Evolutionary conservation across 108 stramenopile species (phyloP), one percentile per base, ranked within the genome.

Genomic region (Cyclotella sp.): DNA sequence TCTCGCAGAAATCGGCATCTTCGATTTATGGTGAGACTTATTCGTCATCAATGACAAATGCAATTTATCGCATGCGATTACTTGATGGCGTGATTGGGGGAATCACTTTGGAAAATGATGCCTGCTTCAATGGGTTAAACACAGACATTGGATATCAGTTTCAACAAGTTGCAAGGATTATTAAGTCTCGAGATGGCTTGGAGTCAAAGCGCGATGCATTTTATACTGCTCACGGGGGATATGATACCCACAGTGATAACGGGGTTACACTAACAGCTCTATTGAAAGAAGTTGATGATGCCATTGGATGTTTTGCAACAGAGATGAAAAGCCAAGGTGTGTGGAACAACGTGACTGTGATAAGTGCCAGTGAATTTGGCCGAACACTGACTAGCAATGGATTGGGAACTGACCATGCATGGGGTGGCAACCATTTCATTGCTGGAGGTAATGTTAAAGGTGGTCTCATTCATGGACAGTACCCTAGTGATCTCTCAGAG

Each of bases 371-470:
- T 15, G 82, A 83, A 41, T 83, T 83, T 46, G 82, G 65, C 0
- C 59, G 82, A 28, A 71, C 82, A 29, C 44, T 83, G 9, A 81
- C 75, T 28, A 59, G 46, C 28, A 85, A 85, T 70, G 85, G 85
- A 14, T 12, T 41, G 11, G 85, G 85, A 22, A 82, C 85, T 46
- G 85, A 85, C 47, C 85, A 85, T 61, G 85, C 65, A 27, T 75
- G 75, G 65, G 47, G 65, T 28, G 65, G 77, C 16, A 77, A 82
- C 27, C 67, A 78, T 40, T 73, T 78, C 45, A 41, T 83, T 9
- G 30, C 75, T 47, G 87, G 86, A 42, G 89, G 89, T 14, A 57
- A 44, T 52, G 84, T 88, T 0, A 75, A 77, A 40, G 87, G 89
- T 18, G 83, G 86, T 13, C 51, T 72, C 22, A 81, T 87, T 53